Conservation (phyloP, 257 asterid genomes). For the Solanum gandarillasii region DNA sequence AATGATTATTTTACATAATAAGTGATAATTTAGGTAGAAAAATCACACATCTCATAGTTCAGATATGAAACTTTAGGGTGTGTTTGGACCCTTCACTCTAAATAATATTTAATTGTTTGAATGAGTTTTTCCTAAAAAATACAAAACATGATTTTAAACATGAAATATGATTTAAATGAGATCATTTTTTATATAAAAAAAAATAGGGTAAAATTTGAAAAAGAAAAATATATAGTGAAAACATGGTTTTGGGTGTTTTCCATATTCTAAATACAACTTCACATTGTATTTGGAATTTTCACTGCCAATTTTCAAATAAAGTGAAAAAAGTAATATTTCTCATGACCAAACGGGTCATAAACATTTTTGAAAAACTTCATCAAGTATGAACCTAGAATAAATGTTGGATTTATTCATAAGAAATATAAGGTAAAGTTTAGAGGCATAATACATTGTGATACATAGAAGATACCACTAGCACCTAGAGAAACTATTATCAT, state of each 20-base stretch:
- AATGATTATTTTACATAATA: too few species aligned
- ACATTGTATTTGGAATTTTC: background rate
- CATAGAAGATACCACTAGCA: background rate
- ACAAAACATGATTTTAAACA: too few species aligned
- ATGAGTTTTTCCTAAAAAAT: too few species aligned
- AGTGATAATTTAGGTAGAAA: too few species aligned
- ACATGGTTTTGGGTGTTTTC: too few species aligned
- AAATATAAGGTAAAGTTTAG: background rate
- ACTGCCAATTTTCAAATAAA: too few species aligned
- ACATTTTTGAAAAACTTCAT: background rate
- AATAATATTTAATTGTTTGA: background rate
- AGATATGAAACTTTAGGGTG: background rate
- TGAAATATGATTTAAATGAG: too few species aligned
- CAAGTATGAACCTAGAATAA: background rate
- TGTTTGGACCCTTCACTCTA: background rate
- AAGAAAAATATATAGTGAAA: background rate
- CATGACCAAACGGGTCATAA: background rate
- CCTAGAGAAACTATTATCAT: background rate
- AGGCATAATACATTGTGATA: background rate
- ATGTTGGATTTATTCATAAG: background rate
- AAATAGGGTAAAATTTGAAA: background rate
- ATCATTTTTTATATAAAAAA: too few species aligned
- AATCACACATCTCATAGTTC: too few species aligned
- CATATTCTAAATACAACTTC: background rate
- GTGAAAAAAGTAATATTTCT: background rate